These are phyloP conservation scores for Rhynchosporium agropyri DNA, from an alignment of 2,329 filamentous ascomycete species.

Conservation along the genomic window DNA sequence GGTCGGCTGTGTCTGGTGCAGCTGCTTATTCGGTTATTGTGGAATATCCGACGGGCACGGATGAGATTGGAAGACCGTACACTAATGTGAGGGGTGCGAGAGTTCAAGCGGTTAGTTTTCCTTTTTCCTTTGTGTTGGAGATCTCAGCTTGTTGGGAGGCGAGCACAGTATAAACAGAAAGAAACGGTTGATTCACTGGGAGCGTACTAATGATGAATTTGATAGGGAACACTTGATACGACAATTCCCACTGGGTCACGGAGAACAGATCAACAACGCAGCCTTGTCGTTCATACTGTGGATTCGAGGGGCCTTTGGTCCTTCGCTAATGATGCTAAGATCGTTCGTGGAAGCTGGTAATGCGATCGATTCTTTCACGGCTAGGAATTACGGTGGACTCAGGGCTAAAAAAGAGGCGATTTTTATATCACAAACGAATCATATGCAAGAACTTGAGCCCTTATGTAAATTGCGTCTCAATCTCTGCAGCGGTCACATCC, in stretches of 20 bases:
- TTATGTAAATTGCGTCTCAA: too few species aligned
- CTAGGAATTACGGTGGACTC: too few species aligned
- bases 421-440: too few species aligned
- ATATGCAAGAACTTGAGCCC: too few species aligned
- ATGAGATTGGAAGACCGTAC: not conserved
- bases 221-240: not conserved
- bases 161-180: too few species aligned
- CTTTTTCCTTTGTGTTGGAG: not conserved
- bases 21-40: slow-evolving; percentile 4
- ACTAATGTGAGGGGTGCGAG: not conserved
- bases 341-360: not conserved
- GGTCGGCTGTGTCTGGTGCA: not conserved
- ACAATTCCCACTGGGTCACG: not conserved
- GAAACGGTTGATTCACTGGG: not conserved
- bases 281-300: not conserved
- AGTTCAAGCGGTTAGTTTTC: not conserved
- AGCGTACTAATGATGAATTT: not conserved
- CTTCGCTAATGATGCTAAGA: not conserved
- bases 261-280: not conserved
- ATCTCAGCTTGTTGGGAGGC: too few species aligned
- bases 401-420: too few species aligned
- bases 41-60: not conserved
- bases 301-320: not conserved
- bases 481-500: too few species aligned
- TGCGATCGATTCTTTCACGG: too few species aligned